phyloP scores from a whole-genome alignment of 2,329 filamentous ascomycete genomes.

The Venturia oleaginea region DNA sequence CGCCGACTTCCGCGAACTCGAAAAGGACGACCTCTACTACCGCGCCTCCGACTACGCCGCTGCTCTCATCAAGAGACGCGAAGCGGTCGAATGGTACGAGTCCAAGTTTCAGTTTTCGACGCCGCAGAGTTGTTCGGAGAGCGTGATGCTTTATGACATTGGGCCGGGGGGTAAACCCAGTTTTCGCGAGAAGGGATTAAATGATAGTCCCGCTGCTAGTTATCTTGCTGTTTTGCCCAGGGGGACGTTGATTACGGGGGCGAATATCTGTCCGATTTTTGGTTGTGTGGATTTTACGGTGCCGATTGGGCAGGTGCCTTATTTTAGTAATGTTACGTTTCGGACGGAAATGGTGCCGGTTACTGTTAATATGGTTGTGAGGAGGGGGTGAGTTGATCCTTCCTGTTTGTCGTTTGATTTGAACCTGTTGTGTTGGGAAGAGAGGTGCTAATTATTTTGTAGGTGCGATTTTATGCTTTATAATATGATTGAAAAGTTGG shows the following conservation, averaged over 20 bases:
- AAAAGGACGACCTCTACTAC: neutral
- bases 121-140: conserved; percentile 39
- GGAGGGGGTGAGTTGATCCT: conserved; percentile 48
- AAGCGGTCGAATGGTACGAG: conserved; percentile 42
- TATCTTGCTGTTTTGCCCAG: conserved; percentile 37
- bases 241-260: conserved; percentile 37
- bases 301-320: conserved; percentile 32
- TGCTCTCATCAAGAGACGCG: neutral
- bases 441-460: conserved; percentile 24
- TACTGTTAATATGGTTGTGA: conserved; percentile 47
- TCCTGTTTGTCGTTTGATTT: neutral
- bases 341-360: conserved; percentile 48
- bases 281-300: neutral
- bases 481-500: conserved; percentile 25
- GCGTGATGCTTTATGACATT: conserved; percentile 39
- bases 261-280: conserved; percentile 8
- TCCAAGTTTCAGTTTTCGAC: conserved; percentile 35
- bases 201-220: conserved; percentile 40
- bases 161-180: conserved; percentile 31
- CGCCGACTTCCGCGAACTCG: conserved; percentile 27
- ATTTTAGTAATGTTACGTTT: conserved; percentile 39
- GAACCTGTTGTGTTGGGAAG: conserved; percentile 37
- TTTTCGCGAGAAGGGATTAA: conserved; percentile 43
- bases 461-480: conserved; percentile 6
- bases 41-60: conserved; percentile 29